Base-by-base conservation (phyloP, 2,329 filamentous ascomycete genomes). In the Hirsutella minnesotensis region DNA sequence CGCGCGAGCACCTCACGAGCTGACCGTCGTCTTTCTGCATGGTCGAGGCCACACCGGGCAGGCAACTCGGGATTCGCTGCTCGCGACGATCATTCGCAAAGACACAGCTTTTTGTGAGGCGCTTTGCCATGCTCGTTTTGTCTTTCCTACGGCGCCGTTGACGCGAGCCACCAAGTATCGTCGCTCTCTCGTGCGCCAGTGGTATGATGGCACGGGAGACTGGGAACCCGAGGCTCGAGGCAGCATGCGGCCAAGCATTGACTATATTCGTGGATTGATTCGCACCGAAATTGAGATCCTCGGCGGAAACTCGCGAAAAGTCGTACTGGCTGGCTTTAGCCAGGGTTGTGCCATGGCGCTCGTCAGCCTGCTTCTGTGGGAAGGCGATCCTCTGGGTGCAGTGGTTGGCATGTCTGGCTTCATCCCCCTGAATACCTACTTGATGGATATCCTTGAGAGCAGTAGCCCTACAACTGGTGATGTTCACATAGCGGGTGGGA, bases 291-390 rank as follows among this genome's bases (percentile, higher is more conserved):
- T 63, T 1, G 50, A 41, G 1, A n/a, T 52, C 0, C 44, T 74
- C 0, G 39, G 39, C 0, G 58, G 57, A 0, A 64, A 67, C 3
- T 47, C 58, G 0, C 41, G 48, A 12, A 67, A 63, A 35, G 53
- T 76, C 0, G 53, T 73, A 1, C 46, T 77, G 0, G 66, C 68
- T 33, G 73, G 73, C 0, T 53, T 76, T 16, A 77, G 74, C 39
- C 73, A 77, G 47, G 74, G 73, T 0, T 72, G 69, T 47, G 72
- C 72, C 3, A 66, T 67, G 35, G 55, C 61, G 0, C 45, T 77
- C 45, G 51, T 62, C 16, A 57, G 64, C 9, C 47, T 65, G 44
- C 44, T 77, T 43, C 54, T 67, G 2, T 70, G 68, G 67, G 57
- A 66, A 9, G 65, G 61, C 0, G 51, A 53, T 15, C 41, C 55